Base-by-base conservation (phyloP, 1,139 yeast species). In the Yamadazyma dendronema region DNA sequence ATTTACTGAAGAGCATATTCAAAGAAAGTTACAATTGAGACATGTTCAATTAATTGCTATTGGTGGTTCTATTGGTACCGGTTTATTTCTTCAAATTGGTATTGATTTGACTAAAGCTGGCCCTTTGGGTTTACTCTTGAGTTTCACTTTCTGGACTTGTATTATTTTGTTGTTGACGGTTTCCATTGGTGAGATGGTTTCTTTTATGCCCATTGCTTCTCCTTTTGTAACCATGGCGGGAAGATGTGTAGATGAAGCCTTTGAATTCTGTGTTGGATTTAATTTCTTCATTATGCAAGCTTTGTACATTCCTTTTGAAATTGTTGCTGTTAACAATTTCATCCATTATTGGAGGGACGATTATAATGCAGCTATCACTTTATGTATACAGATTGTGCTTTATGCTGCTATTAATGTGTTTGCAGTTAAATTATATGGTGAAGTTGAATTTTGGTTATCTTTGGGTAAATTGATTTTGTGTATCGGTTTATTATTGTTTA, bases 151-250 rank as follows among this genome's bases (percentile, higher is more conserved):
- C 46, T 65, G 76, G 77, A 60, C 78, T 35, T 46, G 72, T 13
- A 72, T 85, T 17, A 64, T 84, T 32, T 69, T 79, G 42, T 54
- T 60, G 50, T 75, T 85, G 47, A 85, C 92, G 4, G 82, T 81
- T 15, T 74, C 84, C 2, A 77, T 84, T 3, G 95, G 89, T 1
- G 95, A 86, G 56, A 84, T 86, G 94, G 94, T 85, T 17, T 81
- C 84, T 13, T 84, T 79, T 50, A 59, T 82, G 46, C 95, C 95
- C 0, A 72, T 85, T 7, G 71, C 81, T 33, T 84, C 95, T 1
- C 80, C 80, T 1, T 75, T 75, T 46, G 64, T 74, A 44, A 64
- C 70, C 30, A 70, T 75, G 74, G 77, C 80, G 0, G 80, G 79
- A 13, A 56, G 81, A 39, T 72, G 68, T 44, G 73, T 74, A 24